Percentiles rank a stretch among this genome's conserved stretches.
Evolutionary conservation across 257 asterid species (phyloP).

Genomic region (Solanum paucissectum): DNA sequence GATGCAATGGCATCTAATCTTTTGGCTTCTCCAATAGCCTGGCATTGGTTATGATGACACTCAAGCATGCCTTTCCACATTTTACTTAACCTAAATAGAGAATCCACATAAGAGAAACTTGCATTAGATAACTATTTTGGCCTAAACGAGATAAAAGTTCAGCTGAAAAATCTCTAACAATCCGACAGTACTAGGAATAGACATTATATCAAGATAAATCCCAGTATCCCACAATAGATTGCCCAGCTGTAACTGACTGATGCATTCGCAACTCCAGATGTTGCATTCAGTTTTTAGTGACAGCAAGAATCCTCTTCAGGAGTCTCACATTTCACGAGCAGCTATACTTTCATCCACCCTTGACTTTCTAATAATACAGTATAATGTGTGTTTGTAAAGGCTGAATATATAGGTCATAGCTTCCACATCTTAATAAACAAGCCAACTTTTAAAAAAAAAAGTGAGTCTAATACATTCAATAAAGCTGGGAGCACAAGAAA

Average conservation of each 20-base stretch:
- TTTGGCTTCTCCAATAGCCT: conserved; percentile 79
- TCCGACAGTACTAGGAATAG: neutral
- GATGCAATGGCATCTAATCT: conserved; percentile 60
- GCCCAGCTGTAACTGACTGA: neutral
- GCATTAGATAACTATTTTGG: neutral
- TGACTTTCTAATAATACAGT: neutral
- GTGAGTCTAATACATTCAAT: neutral
- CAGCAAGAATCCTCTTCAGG: neutral
- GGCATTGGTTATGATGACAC: conserved; percentile 77
- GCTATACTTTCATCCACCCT: neutral
- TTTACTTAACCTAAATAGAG: conserved; percentile 41
- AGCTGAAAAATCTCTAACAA: neutral
- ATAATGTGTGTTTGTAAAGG: neutral
- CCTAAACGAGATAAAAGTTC: neutral
- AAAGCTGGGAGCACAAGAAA: neutral
- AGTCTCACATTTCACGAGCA: neutral
- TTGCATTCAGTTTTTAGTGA: neutral
- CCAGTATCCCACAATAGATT: neutral
- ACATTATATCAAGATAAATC: neutral
- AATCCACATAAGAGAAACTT: neutral
- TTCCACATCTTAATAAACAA: neutral
- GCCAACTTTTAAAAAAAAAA: neutral
- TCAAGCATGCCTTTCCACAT: conserved; percentile 97
- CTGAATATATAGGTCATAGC: neutral
- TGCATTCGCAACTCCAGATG: neutral